A percentile compares a stretch with the other conserved stretches of the same genome.
Evolutionary conservation across 2,329 filamentous ascomycete species (phyloP).

Genomic region (Erysiphe neolycopersici): DNA sequence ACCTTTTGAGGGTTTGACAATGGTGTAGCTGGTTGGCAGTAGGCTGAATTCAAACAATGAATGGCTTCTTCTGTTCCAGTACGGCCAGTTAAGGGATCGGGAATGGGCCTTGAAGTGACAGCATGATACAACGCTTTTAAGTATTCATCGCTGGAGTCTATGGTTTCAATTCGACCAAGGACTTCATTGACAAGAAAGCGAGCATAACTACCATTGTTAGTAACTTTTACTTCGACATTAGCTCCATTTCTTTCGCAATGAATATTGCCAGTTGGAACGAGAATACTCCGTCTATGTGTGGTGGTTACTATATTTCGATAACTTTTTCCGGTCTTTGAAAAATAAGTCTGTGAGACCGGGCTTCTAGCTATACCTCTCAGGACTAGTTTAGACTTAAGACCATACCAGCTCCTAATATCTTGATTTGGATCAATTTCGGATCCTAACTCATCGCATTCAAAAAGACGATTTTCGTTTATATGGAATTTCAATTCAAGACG

Average conservation of each 20-base stretch:
- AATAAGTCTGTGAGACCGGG: constrained; percentile 9
- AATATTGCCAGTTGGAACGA: constrained; percentile 23
- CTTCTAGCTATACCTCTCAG: constrained; percentile 16
- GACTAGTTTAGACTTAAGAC: constrained; percentile 30
- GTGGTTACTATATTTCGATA: not conserved
- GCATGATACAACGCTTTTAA: constrained; percentile 3
- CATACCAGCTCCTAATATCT: constrained; percentile 31
- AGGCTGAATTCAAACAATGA: constrained; percentile 21
- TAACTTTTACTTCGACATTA: constrained; percentile 19
- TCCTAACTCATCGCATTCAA: constrained; percentile 22
- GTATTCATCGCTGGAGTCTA: constrained; percentile 6
- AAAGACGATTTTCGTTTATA: constrained; percentile 18
- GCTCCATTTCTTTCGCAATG: constrained; percentile 11
- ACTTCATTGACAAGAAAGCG: constrained; percentile 25
- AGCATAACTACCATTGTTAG: constrained; percentile 16
- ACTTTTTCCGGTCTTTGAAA: too few relatives aligned
- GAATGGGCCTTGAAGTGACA: constrained; percentile 14
- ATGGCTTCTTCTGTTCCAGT: constrained; percentile 36
- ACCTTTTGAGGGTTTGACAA: not conserved
- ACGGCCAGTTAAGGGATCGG: constrained; percentile 27
- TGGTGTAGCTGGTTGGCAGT: constrained; percentile 14
- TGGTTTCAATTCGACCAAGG: constrained; percentile 25
- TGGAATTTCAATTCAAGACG: constrained; percentile 25
- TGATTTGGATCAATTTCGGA: constrained; percentile 28
- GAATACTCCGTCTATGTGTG: constrained; percentile 13